Conservation (phyloP, 805 yeast species). For the Tetrapisispora arboricola region DNA sequence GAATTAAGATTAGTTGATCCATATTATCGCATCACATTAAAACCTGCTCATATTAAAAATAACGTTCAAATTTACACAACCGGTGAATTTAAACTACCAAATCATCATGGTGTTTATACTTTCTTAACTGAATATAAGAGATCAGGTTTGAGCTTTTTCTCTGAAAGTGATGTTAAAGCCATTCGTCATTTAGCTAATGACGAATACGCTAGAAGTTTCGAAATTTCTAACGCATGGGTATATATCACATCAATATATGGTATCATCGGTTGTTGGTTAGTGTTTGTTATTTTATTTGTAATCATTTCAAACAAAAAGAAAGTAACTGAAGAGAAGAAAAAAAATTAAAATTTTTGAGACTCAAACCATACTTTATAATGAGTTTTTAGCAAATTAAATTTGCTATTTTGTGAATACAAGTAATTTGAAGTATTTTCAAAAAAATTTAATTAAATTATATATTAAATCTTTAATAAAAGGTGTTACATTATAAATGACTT, state of each 20-base stretch:
- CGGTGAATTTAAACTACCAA: slow-evolving; percentile 64
- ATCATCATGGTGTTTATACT: slow-evolving; percentile 94
- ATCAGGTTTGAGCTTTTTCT: slow-evolving; percentile 60
- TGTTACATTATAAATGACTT: too few species aligned
- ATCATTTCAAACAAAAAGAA: slow-evolving; percentile 13
- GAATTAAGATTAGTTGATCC: slow-evolving; percentile 91
- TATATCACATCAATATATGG: slow-evolving; percentile 61
- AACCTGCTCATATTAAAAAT: slow-evolving; percentile 33
- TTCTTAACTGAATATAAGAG: slow-evolving; percentile 70
- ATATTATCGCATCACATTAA: slow-evolving; percentile 69
- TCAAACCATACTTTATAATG: too few species aligned
- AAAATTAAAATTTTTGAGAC: slow-evolving; percentile 6
- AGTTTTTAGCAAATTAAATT: too few species aligned
- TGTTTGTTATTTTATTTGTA: slow-evolving; percentile 58
- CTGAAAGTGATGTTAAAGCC: slow-evolving; percentile 60
- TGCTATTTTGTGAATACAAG: too few species aligned
- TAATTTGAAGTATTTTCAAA: too few species aligned
- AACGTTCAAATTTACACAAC: slow-evolving; percentile 42
- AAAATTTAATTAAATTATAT: too few species aligned
- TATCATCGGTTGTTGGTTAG: slow-evolving; percentile 67
- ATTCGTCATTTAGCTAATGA: slow-evolving; percentile 92
- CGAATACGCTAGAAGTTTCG: slow-evolving; percentile 89
- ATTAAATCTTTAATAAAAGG: too few species aligned
- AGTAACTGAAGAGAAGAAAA: slow-evolving; percentile 14
- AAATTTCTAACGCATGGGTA: slow-evolving; percentile 87